phyloP scores from a whole-genome alignment of 768 basidiomycete genomes.

The Boletus subcaerulescens region DNA sequence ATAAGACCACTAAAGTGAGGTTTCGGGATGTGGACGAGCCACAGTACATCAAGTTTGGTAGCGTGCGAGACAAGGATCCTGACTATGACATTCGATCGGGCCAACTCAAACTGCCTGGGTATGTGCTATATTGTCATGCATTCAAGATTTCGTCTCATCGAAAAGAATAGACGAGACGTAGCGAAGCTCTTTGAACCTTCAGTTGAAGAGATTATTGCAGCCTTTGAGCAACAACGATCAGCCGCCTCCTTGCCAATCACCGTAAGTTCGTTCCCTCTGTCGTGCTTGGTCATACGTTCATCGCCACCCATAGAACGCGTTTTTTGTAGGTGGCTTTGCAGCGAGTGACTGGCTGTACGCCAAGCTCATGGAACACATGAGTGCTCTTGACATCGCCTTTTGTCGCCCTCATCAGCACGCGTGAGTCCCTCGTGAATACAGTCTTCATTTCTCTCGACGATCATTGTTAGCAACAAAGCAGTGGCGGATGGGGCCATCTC shows the following conservation, averaged over 20 bases:
- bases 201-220: conserved; percentile 10
- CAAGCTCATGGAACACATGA: conserved; percentile 13
- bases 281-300: background rate
- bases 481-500: conserved; percentile 17
- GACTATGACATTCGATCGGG: conserved; percentile 35
- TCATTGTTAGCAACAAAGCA: conserved; percentile 7
- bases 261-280: background rate
- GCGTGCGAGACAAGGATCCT: conserved; percentile 32
- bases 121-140: conserved; percentile 20
- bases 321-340: conserved; percentile 14
- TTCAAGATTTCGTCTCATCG: conserved; percentile 34
- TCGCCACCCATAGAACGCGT: conserved; percentile 1
- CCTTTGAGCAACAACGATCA: conserved; percentile 12
- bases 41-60: conserved; percentile 40
- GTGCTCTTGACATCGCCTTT: conserved; percentile 2
- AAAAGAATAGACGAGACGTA: conserved; percentile 6
- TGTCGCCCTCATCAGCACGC: conserved; percentile 14
- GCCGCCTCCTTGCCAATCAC: conserved; percentile 8
- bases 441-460: background rate
- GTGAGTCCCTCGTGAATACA: background rate
- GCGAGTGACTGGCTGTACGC: conserved; percentile 13
- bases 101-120: conserved; percentile 37
- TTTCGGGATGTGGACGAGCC: conserved; percentile 36
- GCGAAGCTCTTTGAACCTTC: conserved; percentile 13
- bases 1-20: conserved; percentile 35